A percentile compares a stretch with the other conserved stretches of the same genome.
Conservation (phyloP, 345 rosid species). For the Litchi chinensis region DNA sequence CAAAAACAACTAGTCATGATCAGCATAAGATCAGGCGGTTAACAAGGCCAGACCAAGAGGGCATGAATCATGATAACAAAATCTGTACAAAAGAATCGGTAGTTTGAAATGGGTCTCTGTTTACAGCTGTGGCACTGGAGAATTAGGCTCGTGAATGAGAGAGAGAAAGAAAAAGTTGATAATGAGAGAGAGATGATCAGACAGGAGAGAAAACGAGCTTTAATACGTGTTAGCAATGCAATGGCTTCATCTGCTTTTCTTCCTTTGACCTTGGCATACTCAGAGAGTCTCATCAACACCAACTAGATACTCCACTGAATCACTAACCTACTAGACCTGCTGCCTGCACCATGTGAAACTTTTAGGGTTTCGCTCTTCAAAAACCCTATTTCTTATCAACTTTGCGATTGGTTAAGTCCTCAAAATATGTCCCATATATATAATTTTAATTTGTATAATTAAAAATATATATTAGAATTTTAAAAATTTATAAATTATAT, state of each 20-base stretch:
- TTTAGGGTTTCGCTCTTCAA: not conserved
- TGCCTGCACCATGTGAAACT: not conserved
- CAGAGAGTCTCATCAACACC: not conserved
- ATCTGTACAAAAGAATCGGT: not conserved
- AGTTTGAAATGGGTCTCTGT: not conserved
- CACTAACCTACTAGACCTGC: not conserved
- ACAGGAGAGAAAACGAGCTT: not conserved
- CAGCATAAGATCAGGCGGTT: not conserved
- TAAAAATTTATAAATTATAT: too few species aligned
- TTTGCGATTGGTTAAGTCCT: too few species aligned
- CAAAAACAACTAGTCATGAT: not conserved
- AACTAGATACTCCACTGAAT: not conserved
- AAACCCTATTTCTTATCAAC: too few species aligned
- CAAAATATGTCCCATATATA: too few species aligned
- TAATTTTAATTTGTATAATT: too few species aligned
- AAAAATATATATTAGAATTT: too few species aligned
- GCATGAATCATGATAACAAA: not conserved
- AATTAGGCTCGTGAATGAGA: conserved; percentile 3
- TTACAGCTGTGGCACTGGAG: conserved; percentile 8
- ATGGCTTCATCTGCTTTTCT: not conserved
- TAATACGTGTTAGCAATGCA: conserved; percentile 10
- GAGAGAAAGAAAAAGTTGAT: not conserved
- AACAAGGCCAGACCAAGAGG: not conserved
- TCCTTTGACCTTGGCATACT: conserved; percentile 1
- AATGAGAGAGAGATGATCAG: not conserved